Conservation (phyloP, 2,329 filamentous ascomycete species). For the Alternaria atra region DNA sequence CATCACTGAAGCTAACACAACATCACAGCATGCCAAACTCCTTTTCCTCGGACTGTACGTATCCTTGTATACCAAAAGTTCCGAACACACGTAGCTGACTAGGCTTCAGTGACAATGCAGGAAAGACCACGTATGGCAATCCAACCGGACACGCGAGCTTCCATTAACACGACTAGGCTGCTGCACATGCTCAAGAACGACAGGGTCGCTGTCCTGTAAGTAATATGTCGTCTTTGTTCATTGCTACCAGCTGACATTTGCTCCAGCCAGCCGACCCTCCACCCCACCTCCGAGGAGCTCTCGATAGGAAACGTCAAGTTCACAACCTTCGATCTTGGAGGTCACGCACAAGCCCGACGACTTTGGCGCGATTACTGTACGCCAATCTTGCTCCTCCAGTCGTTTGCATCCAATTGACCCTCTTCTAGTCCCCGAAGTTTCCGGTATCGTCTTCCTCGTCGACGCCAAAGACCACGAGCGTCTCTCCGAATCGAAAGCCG, state of each 20-base stretch:
- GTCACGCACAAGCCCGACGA: constrained; percentile 52
- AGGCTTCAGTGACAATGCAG: constrained; percentile 92
- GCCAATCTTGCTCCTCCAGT: neutral
- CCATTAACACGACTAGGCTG: constrained; percentile 54
- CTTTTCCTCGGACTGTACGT: constrained; percentile 76
- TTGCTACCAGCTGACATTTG: constrained; percentile 11
- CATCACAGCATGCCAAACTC: constrained; percentile 67
- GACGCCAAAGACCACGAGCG: constrained; percentile 98
- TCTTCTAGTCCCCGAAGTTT: constrained; percentile 47
- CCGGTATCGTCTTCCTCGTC: constrained; percentile 94
- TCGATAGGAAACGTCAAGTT: constrained; percentile 72
- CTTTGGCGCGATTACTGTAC: constrained; percentile 53
- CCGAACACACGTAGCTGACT: constrained; percentile 45
- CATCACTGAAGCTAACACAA: constrained; percentile 16
- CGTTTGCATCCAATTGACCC: constrained; percentile 11
- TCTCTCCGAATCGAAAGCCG: constrained; percentile 91
- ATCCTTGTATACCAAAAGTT: neutral
- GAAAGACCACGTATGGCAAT: constrained; percentile 79
- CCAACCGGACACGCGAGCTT: constrained; percentile 1
- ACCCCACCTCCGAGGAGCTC: constrained; percentile 71
- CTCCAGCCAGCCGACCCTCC: constrained; percentile 40
- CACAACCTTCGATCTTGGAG: constrained; percentile 81
- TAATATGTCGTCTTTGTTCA: neutral
- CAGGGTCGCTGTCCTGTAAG: constrained; percentile 87
- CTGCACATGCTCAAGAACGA: constrained; percentile 93